Percentiles rank a stretch among this genome's conserved stretches.
Evolutionary conservation across 106 monocot genomes (phyloP).

Genomic region (Dioscorea zingiberensis): DNA sequence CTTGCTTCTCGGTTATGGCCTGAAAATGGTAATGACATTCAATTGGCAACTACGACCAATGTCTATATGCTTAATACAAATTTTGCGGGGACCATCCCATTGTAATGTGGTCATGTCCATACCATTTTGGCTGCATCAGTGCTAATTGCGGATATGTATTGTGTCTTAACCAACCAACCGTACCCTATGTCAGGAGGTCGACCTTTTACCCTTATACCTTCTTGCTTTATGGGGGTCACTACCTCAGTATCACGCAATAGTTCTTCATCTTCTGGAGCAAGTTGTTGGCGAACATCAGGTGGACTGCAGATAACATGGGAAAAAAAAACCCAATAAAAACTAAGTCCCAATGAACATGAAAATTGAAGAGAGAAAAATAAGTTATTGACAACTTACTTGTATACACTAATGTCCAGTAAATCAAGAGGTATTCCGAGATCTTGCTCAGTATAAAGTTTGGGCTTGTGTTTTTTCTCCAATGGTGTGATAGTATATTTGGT

Average conservation of each 20-base stretch:
- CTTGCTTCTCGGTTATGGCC: slow-evolving; percentile 94
- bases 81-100: no score
- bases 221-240: slow-evolving; percentile 76
- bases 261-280: slow-evolving; percentile 85
- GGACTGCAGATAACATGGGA: slow-evolving; percentile 37
- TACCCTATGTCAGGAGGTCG: slow-evolving; percentile 89
- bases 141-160: slow-evolving; percentile 91
- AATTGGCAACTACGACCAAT: background rate
- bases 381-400: slow-evolving; percentile 51
- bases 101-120: background rate
- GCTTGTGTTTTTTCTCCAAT: slow-evolving; percentile 82
- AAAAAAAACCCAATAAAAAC: background rate
- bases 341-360: no score
- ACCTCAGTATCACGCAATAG: slow-evolving; percentile 73
- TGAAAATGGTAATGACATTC: slow-evolving; percentile 24
- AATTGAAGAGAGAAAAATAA: no score
- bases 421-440: slow-evolving; percentile 99
- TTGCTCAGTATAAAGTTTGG: slow-evolving; percentile 66
- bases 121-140: slow-evolving; percentile 83
- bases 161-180: slow-evolving; percentile 95
- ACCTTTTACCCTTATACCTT: slow-evolving; percentile 81
- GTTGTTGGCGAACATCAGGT: slow-evolving; percentile 32
- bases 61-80: no score
- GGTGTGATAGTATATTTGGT: slow-evolving; percentile 76
- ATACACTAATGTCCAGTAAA: slow-evolving; percentile 78